Base-by-base conservation (phyloP, 1,139 yeast genomes). In the Blastobotrys arbuscula region DNA sequence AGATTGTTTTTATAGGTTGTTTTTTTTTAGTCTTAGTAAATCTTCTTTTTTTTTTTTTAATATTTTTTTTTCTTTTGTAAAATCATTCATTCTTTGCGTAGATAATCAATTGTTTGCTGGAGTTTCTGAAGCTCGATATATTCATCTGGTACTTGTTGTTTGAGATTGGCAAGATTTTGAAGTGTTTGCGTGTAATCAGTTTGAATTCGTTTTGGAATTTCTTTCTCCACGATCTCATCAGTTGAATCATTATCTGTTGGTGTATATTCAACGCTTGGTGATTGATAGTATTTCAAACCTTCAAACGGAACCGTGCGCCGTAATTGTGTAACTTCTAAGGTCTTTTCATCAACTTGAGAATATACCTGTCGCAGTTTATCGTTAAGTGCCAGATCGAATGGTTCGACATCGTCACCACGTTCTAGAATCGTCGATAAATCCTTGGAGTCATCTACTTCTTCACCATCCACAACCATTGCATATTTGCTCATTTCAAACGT, bases 361-460 rank as follows among this genome's bases (percentile, higher is more conserved):
- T 79, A 70, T 30, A 79, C 59, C 24, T 67, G 66, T 36, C 84
- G 67, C 37, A 82, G 68, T 50, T 69, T 59, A 45, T 72, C 72
- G 58, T 79, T 77, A 45, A 81, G 64, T 12, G 72, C 79, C 38
- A 72, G 63, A 60, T 82, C 84, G 62, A 79, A 78, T 1, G 85
- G 84, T 58, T 79, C 87, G 13, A 77, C 73, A 19, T 56, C 60
- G 23, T 53, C 52, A 18, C 52, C 54, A 2, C 53, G 52, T n/a
- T 49, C 47, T 37, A 62, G 48, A 8, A 55, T 47, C 19, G 48
- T 43, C 15, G 45, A 51, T 34, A 62, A 47, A 3, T 48, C 51
- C 15, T 49, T 54, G 3, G 5, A 5, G 2, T 39, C 44, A 3
- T 54, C 15, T 53, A 60, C 55, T 38, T 60, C 63, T 18, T 49